phyloP scores from a whole-genome alignment of 164 flowering plant species.

The Malania oleifera region DNA sequence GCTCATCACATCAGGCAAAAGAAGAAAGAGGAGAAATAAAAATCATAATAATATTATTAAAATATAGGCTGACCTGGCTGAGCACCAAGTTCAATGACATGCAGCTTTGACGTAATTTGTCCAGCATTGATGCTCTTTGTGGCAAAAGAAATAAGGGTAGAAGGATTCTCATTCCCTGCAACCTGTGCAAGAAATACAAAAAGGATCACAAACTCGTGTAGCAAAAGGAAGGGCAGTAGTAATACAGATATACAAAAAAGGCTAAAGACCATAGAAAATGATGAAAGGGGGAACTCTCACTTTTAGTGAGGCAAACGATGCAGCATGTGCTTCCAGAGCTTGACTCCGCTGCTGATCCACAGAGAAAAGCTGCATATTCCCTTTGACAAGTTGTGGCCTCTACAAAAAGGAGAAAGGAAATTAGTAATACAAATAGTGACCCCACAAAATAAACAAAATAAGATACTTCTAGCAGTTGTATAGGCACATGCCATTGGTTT shows the following conservation, averaged over 20 bases:
- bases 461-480: too few species aligned
- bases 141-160: constrained; percentile 79
- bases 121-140: constrained; percentile 89
- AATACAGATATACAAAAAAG: not conserved
- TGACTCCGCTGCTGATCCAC: constrained; percentile 99
- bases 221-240: not conserved
- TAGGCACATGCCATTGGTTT: too few species aligned
- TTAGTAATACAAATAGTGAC: not conserved
- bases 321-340: constrained; percentile 99
- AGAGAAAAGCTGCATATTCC: constrained; percentile 96
- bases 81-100: constrained; percentile 97
- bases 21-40: not conserved
- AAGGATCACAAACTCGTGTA: not conserved
- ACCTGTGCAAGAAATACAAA: constrained; percentile 42
- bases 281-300: constrained; percentile 27
- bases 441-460: not conserved
- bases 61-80: constrained; percentile 62
- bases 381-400: constrained; percentile 97
- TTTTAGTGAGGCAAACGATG: constrained; percentile 82
- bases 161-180: constrained; percentile 85
- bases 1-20: too few species aligned
- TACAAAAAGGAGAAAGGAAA: constrained; percentile 19
- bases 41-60: not conserved
- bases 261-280: not conserved
- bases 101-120: constrained; percentile 85